Percentiles rank a stretch among this genome's conserved stretches.
These are phyloP conservation scores for Erucastrum elatum DNA, from an alignment of 345 rosid species.

Conservation along the genomic window DNA sequence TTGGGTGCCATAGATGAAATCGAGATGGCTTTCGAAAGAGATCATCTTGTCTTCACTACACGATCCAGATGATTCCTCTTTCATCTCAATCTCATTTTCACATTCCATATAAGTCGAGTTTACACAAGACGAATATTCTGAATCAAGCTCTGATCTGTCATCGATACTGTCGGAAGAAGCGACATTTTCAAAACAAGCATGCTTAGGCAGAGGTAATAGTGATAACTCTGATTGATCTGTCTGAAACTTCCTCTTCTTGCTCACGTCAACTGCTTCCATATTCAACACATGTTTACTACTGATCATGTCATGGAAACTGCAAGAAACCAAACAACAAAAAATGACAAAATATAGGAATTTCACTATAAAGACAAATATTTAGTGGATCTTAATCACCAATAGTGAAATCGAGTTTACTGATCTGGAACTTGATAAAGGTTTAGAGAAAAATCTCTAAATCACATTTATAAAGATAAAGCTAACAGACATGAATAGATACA, in stretches of 20 bases:
- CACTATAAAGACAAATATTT: not conserved
- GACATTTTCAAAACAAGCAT: conserved; percentile 21
- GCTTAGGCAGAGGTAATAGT: conserved; percentile 21
- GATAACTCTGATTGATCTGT: conserved; percentile 36
- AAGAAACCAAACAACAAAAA: not conserved
- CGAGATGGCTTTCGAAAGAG: conserved; percentile 30
- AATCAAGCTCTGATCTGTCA: conserved; percentile 19
- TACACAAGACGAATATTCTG: conserved; percentile 16
- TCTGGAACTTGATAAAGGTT: conserved; percentile 5
- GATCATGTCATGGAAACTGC: conserved; percentile 19
- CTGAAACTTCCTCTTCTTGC: conserved; percentile 40
- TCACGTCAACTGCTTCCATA: conserved; percentile 26
- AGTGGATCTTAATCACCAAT: conserved; percentile 1
- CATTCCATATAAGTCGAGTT: conserved; percentile 29
- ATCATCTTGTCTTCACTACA: conserved; percentile 26
- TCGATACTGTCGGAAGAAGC: conserved; percentile 1
- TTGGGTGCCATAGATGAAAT: conserved; percentile 35
- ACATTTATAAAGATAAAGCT: not conserved
- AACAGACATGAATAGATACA: not conserved
- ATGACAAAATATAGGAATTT: not conserved
- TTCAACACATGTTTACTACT: conserved; percentile 16
- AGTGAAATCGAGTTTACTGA: not conserved
- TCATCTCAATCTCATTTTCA: conserved; percentile 30
- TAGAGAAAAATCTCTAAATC: not conserved
- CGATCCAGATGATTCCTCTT: conserved; percentile 41